Base-by-base conservation (phyloP, 148 eudicot genomes). In the Rheum nobile region DNA sequence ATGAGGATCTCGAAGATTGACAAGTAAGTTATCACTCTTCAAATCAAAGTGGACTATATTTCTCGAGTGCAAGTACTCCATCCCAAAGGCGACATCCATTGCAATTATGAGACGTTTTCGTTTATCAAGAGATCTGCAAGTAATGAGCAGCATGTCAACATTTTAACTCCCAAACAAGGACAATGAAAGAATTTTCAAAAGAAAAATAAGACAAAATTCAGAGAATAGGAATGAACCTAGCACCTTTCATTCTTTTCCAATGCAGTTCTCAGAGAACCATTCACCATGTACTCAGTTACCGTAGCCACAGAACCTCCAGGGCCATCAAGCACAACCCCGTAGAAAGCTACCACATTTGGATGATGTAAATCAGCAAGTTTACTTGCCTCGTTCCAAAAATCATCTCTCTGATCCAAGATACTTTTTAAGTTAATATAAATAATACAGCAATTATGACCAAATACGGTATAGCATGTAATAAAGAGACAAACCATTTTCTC, bases 261-360 rank as follows among this genome's bases (percentile, higher is more conserved):
- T 77, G 98, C 97, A 81, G 81, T 93, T 85, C 98, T 86, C 38
- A 93, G 83, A 77, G 98, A 91, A 54, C 98, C 98, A 82, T 93
- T 91, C 32, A 93, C 98, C 98, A 93, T 93, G 81, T 84, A 93
- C 80, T 93, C 98, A 22, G 98, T 93, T 71, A 93, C 98, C n/a
- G 98, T 93, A 44, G 98, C 98, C 81, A 93, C 88, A 32, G 95
- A 88, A 72, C 86, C 95, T 35, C 89, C 97, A 55, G 98, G 98
- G 77, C 97, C 98, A 84, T 93, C 97, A 72, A 91, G 88, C 77
- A 89, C 98, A 79, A 93, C 95, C 32, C 98, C 98, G 72, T 93
- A 93, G 76, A 93, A 93, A 69, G 98, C 98, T 37, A 93, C 98
- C 74, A 93, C 98, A 77, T 93, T 93, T 22, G 98, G 98, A 84